A percentile compares a stretch with the other conserved stretches of the same genome.
Evolutionary conservation across 805 yeast species (phyloP).

Genomic region (Sugiyamaella qingdaonensis): DNA sequence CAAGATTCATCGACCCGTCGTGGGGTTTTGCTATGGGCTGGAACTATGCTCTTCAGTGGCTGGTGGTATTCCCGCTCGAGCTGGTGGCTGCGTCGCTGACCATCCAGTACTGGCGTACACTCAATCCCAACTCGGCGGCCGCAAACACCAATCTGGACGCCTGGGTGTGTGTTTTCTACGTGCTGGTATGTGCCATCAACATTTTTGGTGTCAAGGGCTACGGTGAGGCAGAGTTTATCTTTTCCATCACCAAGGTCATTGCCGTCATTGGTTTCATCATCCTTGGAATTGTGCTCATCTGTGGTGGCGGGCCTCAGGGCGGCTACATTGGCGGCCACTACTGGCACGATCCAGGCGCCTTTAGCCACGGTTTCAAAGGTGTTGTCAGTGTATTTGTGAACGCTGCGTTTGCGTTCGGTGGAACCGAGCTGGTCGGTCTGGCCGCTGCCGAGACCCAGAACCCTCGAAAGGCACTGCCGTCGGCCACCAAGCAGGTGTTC

Average conservation of each 20-base stretch:
- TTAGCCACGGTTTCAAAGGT: constrained; percentile 61
- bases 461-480: constrained; percentile 63
- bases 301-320: constrained; percentile 51
- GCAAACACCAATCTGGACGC: constrained; percentile 52
- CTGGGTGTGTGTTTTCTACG: constrained; percentile 53
- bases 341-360: constrained; percentile 54
- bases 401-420: constrained; percentile 74
- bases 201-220: constrained; percentile 56
- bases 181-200: constrained; percentile 45
- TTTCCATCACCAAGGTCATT: constrained; percentile 52
- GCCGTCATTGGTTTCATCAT: constrained; percentile 61
- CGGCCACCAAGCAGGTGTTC: constrained; percentile 73
- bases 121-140: constrained; percentile 53
- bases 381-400: constrained; percentile 62
- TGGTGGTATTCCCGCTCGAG: constrained; percentile 61
- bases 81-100: constrained; percentile 58
- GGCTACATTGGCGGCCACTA: constrained; percentile 25
- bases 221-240: constrained; percentile 66
- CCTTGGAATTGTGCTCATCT: constrained; percentile 45
- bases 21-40: constrained; percentile 69
- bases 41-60: constrained; percentile 63
- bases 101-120: constrained; percentile 51
- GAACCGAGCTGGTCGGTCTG: constrained; percentile 66
- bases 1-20: constrained; percentile 60
- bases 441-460: constrained; percentile 72